These are phyloP conservation scores for Dorcoceras hygrometricum DNA, from an alignment of 257 asterid genomes.

Conservation along the genomic window DNA sequence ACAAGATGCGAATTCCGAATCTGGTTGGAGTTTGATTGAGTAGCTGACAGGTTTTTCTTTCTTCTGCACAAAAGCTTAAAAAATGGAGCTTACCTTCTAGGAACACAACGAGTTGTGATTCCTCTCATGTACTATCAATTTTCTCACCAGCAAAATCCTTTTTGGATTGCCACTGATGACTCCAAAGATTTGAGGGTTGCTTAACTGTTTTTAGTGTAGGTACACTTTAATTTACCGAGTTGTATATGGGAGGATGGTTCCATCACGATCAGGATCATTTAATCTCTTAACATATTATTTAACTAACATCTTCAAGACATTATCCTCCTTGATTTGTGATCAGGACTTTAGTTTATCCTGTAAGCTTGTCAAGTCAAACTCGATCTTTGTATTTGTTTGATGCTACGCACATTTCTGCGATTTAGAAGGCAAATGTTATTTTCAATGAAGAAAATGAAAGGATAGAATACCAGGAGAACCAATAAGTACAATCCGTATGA, in stretches of 20 bases:
- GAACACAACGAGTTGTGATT: not conserved
- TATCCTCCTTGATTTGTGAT: not conserved
- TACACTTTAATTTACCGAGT: not conserved
- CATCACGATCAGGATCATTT: not conserved
- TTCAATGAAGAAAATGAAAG: too few species aligned
- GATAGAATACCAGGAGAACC: not conserved
- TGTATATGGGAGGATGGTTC: not conserved
- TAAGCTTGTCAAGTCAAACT: not conserved
- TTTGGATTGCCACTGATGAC: not conserved
- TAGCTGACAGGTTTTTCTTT: not conserved
- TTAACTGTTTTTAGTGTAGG: not conserved
- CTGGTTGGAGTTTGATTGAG: not conserved
- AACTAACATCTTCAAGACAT: not conserved
- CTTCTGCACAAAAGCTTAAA: not conserved
- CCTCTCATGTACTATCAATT: not conserved
- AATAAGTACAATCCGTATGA: not conserved
- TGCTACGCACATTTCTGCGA: not conserved
- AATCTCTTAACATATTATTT: too few species aligned
- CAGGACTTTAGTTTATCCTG: not conserved
- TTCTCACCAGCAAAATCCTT: not conserved
- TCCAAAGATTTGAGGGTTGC: not conserved
- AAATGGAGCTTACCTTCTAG: too few species aligned
- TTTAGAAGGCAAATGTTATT: not conserved
- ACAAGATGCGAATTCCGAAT: not conserved
- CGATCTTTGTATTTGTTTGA: not conserved